Evolutionary conservation across 169 alveolate genomes (phyloP).

Genomic region (Plasmodium gonderi): DNA sequence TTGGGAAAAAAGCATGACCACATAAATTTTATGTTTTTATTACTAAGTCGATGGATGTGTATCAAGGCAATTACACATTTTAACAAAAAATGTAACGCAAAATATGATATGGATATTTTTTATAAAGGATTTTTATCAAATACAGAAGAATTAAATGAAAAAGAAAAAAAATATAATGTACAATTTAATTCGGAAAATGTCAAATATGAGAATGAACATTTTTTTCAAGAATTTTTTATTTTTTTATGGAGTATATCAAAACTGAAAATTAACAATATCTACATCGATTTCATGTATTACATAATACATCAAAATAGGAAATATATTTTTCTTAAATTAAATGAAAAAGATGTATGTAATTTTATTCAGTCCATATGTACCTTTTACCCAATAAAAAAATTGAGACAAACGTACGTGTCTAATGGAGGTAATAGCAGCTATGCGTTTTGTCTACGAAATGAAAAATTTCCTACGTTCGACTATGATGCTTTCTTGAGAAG

Average conservation of each 20-base stretch:
- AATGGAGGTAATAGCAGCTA: neutral
- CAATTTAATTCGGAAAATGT: neutral
- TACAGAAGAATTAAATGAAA: slow-evolving; percentile 26
- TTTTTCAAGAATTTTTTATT: slow-evolving; percentile 59
- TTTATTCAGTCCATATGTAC: slow-evolving; percentile 36
- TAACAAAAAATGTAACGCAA: neutral
- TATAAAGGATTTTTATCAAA: slow-evolving; percentile 42
- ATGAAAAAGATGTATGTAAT: slow-evolving; percentile 67
- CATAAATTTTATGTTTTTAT: slow-evolving; percentile 51
- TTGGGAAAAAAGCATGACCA: neutral
- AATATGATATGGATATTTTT: slow-evolving; percentile 23
- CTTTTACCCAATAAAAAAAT: slow-evolving; percentile 62
- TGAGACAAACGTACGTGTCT: neutral
- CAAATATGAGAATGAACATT: neutral
- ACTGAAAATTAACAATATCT: slow-evolving; percentile 58
- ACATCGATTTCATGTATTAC: slow-evolving; percentile 38
- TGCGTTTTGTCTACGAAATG: neutral
- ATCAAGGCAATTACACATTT: neutral
- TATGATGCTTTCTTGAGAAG: slow-evolving; percentile 43
- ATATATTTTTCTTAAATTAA: slow-evolving; percentile 11
- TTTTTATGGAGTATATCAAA: slow-evolving; percentile 66
- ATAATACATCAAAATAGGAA: slow-evolving; percentile 30
- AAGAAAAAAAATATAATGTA: slow-evolving; percentile 13
- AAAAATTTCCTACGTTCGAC: neutral
- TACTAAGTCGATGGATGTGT: slow-evolving; percentile 56